Evolutionary conservation across 176 grass and related monocot genomes (phyloP), one percentile per base, ranked within the genome.

Genomic region (Typha latifolia): DNA sequence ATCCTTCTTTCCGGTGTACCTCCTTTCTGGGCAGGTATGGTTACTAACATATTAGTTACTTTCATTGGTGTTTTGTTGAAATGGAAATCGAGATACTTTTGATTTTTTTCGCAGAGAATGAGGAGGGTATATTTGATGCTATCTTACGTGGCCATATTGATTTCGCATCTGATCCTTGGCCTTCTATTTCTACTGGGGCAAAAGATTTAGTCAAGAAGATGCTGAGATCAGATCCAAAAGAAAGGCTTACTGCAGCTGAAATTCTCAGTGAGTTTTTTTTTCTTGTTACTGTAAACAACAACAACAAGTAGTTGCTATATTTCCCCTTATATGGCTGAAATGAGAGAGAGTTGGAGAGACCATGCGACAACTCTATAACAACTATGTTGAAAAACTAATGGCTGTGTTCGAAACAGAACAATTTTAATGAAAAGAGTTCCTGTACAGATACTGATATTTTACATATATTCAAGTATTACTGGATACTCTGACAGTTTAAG

Each of bases 1-100:
- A 94, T 94, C 78, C 89, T 94, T 76, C 90, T 94, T 55, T 74
- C 68, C 15, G 85, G 90, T 14, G 90, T 86, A 29, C 90, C 90
- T 0, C 90, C 90, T 0, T 94, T 94, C 70, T 94, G 85, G 90
- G 85, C 90, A 14, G 82, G 82, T 84, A 64, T 0, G 10, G 57
- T 47, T 32, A 43, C 61, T 14, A 43, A 43, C 19, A 62, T 47
- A 51, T 66, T 34, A 66, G 32, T 14, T 48, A 57, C 4, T 34
- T 82, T 69, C 49, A 37, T 26, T 11, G 23, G 11, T 68, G 8
- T 14, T 29, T 19, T 53, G 9, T 43, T 43, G 37, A 43, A 43
- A 43, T 9, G 37, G 48, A 48, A 29, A 47, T 53, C 12, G 47
- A 71, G 18, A 9, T 14, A 20, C 37, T 48, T 47, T 59, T 20